Evolutionary conservation across 225 moss, liverwort and hornwort species (phyloP), one percentile per base, ranked within the genome.

Genomic region (Antitrichia curtipendula): DNA sequence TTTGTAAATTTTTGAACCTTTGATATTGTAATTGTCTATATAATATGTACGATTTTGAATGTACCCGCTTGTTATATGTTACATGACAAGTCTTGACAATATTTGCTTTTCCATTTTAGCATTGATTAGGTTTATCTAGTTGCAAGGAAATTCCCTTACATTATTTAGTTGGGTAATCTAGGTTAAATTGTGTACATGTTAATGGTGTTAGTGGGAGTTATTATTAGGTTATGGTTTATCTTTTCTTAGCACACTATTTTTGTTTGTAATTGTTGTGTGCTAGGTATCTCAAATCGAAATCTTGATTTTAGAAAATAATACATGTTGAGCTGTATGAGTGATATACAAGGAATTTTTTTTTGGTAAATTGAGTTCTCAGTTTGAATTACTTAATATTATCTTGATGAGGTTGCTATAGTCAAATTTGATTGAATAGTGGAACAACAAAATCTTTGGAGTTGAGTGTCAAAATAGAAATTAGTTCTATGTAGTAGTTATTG

Each of bases 301-400:
- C 12, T 45, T 72, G 10, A 29, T 29, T 72, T 45, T 18, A 17
- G 2, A 28, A 47, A 29, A 16, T 47, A 45, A 18, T 72, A 16
- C 17, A 72, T 45, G 4, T 72, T 72, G 43, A 43, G 9, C 2
- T 0, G 1, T 1, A 10, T 2, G 45, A 1, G 1, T 8, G 2
- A 27, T 4, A 72, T 1, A 17, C 6, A 18, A 45, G 17, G 9
- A 43, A 27, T 27, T 9, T 27, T 16, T 71, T 16, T 43, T 8
- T 0, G 10, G 12, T 9, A 13, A 10, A 10, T 71, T 43, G 16
- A 71, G 6, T 71, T 28, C 15, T 28, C 28, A 45, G 5, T 28
- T 43, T 27, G 29, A 72, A 8, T 45, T 28, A 16, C 16, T 9
- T 28, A 45, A 6, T 16, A 10, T 28, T 45, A 16, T 72, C 0